Evolutionary conservation across 139 green algal genomes (phyloP), one percentile per base, ranked within the genome.

Genomic region (Chlorella sorokiniana): DNA sequence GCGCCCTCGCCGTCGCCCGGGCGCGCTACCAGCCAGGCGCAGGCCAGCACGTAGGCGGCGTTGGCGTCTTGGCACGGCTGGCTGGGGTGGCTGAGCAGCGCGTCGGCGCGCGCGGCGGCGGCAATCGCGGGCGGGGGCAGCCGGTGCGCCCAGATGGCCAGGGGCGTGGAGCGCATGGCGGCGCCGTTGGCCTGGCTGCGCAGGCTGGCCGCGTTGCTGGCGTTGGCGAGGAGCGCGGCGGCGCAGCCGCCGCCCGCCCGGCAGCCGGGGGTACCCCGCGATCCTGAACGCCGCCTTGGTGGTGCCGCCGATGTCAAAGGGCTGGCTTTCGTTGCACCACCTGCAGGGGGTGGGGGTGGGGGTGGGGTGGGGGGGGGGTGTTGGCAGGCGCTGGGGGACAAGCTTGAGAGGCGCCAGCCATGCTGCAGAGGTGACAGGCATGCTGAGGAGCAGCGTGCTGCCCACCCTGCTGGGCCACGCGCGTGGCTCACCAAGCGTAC

Each of bases 11-110:
- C 78, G 29, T 91, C 84, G 0, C 76, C 85, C 0, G 86, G 76
- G 3, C 78, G 27, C 1, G 63, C 69, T 20, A 93, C 87, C 9
- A 93, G 87, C 59, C 87, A 64, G 0, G 82, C 81, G 2, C 87
- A 64, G 5, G 89, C 87, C 3, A 91, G 69, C 73, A 84, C 88
- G 81, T 93, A 93, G 0, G 69, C 78, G 1, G 84, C 89, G 51
- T 76, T 91, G 72, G 75, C 79, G 22, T 90, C 64, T 72, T 87
- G 89, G 25, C 65, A 81, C 1, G 65, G 42, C 44, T 59, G 11
- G 62, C 85, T 83, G 27, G 88, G 86, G 69, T 91, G 85, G 8
- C 85, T 84, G n/a, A 91, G 82, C 33, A 40, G 25, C 29, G 71
- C 65, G 11, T 90, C 83, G 20, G 33, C 48, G 16, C 48, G 41